phyloP scores from a whole-genome alignment of 495 filamentous ascomycete genomes.

The Aspergillus indologenus region DNA sequence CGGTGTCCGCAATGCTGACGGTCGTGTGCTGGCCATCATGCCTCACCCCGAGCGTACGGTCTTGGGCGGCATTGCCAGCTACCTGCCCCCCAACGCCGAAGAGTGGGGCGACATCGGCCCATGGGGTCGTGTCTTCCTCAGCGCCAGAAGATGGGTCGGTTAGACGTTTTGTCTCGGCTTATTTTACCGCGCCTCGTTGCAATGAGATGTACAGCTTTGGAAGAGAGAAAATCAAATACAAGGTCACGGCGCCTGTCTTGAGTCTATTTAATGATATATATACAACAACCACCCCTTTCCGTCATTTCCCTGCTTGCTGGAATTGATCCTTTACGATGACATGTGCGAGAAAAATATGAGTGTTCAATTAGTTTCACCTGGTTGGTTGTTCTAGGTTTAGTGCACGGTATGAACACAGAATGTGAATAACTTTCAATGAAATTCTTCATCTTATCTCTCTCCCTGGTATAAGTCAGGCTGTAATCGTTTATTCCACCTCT shows the following conservation, averaged over 20 bases:
- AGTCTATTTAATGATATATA: conserved; percentile 2
- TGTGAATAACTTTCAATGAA: not conserved
- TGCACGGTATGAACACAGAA: conserved; percentile 1
- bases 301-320: not conserved
- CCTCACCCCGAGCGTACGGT: conserved; percentile 95
- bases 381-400: not conserved
- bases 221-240: conserved; percentile 1
- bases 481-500: no score
- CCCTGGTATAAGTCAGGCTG: not conserved
- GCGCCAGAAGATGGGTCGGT: conserved; percentile 81
- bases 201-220: not conserved
- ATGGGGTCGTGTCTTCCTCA: conserved; percentile 78
- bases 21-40: conserved; percentile 90
- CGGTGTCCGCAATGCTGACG: conserved; percentile 74
- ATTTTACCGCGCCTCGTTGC: not conserved
- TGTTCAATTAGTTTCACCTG: not conserved
- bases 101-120: conserved; percentile 86
- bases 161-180: conserved; percentile 28
- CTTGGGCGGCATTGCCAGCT: conserved; percentile 76
- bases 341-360: not conserved
- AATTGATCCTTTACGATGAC: conserved; percentile 1
- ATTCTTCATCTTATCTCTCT: no score
- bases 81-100: conserved; percentile 60
- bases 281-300: not conserved
- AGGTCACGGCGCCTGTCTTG: not conserved